Percentiles rank a stretch among this genome's conserved stretches.
These are phyloP conservation scores for Penicillium psychrosexuale DNA, from an alignment of 2,329 filamentous ascomycete genomes.

Conservation along the genomic window DNA sequence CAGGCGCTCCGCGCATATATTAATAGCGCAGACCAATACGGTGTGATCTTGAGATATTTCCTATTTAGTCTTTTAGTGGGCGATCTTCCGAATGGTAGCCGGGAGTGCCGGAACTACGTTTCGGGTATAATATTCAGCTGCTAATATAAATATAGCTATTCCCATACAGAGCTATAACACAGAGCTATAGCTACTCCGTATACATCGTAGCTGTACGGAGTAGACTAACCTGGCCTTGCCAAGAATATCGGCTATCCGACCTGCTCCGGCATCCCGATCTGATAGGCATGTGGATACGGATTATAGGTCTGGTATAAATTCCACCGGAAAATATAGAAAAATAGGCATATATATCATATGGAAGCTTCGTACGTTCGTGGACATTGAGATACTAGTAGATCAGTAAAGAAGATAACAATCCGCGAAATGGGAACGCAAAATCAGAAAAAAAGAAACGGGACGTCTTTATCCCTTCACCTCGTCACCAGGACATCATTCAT, in stretches of 20 bases:
- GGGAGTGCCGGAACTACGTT: not conserved
- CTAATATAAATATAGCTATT: not conserved
- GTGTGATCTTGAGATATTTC: not conserved
- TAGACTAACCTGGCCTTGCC: slow-evolving; percentile 2
- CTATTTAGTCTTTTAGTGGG: not conserved
- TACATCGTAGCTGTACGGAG: not conserved
- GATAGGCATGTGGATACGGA: slow-evolving; percentile 1
- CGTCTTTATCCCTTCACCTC: slow-evolving; percentile 9
- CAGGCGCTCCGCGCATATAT: not conserved
- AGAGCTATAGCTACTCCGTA: not conserved
- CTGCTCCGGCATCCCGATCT: slow-evolving; percentile 13
- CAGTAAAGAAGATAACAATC: slow-evolving; percentile 21
- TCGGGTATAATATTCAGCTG: too few relatives aligned
- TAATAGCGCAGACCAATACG: not conserved
- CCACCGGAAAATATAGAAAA: not conserved
- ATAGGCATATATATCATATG: slow-evolving; percentile 40
- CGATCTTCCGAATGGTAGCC: not conserved
- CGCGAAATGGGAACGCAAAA: slow-evolving; percentile 12
- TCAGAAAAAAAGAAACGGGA: slow-evolving; percentile 6
- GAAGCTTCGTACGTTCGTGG: slow-evolving; percentile 32
- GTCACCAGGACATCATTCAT: slow-evolving; percentile 13
- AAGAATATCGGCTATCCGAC: slow-evolving; percentile 7
- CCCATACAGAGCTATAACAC: not conserved
- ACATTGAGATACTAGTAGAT: slow-evolving; percentile 21
- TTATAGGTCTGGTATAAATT: not conserved